phyloP scores from a whole-genome alignment of 2,329 filamentous ascomycete genomes.

The Ceratocystis variospora region DNA sequence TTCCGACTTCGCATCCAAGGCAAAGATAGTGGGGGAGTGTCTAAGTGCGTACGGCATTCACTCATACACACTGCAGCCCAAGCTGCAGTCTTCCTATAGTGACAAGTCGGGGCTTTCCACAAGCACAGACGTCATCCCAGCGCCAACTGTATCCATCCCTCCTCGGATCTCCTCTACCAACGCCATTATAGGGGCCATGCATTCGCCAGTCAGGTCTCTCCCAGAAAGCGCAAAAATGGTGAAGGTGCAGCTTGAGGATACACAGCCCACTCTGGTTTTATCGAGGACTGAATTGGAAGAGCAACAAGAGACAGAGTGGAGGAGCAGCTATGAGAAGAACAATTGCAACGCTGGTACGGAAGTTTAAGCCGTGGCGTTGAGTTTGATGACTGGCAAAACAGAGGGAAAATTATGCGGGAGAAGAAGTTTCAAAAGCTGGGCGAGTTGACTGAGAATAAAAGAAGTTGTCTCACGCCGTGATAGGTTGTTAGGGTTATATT shows the following conservation, averaged over 20 bases:
- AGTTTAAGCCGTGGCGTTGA: neutral
- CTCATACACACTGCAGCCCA: constrained; percentile 56
- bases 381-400: neutral
- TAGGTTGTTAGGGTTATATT: neutral
- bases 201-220: neutral
- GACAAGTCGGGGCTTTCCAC: neutral
- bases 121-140: neutral
- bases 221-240: neutral
- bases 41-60: constrained; percentile 63
- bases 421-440: neutral
- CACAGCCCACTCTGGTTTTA: neutral
- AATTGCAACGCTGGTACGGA: neutral
- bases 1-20: constrained; percentile 44
- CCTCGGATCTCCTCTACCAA: neutral
- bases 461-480: neutral
- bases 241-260: neutral
- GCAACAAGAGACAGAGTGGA: neutral
- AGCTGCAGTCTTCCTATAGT: constrained; percentile 25
- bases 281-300: neutral
- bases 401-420: neutral
- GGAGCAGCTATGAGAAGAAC: neutral
- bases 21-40: constrained; percentile 51
- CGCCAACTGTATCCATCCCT: neutral
- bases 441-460: neutral
- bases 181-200: neutral